Evolutionary conservation across 2,329 filamentous ascomycete genomes (phyloP).

Genomic region (Chaetomium strumarium): DNA sequence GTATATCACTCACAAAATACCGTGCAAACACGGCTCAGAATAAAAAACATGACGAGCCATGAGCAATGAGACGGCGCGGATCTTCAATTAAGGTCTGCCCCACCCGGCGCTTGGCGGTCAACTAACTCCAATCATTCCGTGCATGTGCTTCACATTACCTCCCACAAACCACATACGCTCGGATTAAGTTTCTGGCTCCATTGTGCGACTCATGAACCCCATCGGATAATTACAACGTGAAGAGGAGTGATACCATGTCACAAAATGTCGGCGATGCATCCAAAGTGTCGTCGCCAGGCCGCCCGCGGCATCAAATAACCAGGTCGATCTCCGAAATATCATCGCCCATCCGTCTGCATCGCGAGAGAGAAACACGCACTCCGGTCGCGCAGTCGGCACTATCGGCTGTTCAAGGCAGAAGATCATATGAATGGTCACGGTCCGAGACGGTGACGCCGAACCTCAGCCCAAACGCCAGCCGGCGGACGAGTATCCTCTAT

Average conservation of each 20-base stretch:
- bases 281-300: constrained; percentile 31
- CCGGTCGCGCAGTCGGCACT: constrained; percentile 23
- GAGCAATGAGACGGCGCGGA: not conserved
- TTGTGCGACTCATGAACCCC: constrained; percentile 11
- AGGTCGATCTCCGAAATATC: constrained; percentile 52
- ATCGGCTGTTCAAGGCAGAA: constrained; percentile 28
- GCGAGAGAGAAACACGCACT: constrained; percentile 30
- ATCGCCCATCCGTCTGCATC: constrained; percentile 39
- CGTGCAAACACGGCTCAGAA: no score
- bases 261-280: constrained; percentile 29
- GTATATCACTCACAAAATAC: no score
- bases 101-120: constrained; percentile 8
- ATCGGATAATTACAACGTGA: not conserved
- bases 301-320: constrained; percentile 47
- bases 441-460: constrained; percentile 41
- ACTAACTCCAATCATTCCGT: no score
- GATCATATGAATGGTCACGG: constrained; percentile 40
- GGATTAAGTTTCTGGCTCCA: constrained; percentile 6
- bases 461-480: constrained; percentile 22
- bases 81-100: constrained; percentile 3
- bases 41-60: no score
- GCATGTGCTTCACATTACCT: no score
- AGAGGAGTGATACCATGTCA: constrained; percentile 27
- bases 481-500: constrained; percentile 24
- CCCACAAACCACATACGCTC: constrained; percentile 10